Evolutionary conservation across 176 grass and related monocot species (phyloP).

Genomic region (Poa annua): DNA sequence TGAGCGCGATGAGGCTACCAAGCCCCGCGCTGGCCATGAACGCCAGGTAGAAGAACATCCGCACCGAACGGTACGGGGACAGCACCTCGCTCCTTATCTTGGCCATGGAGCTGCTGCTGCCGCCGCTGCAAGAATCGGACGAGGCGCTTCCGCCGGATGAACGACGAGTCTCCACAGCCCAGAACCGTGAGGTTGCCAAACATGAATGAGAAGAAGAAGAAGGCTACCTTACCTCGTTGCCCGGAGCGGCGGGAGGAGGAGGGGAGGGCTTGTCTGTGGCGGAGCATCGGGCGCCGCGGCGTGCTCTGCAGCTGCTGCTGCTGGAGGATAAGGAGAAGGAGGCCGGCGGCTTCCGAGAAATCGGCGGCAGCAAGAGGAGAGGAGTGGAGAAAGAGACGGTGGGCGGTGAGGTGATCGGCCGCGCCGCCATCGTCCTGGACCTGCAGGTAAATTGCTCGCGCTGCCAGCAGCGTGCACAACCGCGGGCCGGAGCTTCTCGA

Average conservation of each 20-base stretch:
- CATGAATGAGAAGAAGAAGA: neutral
- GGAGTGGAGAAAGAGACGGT: conserved; percentile 16
- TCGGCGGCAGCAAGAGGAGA: neutral
- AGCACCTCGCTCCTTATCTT: conserved; percentile 94
- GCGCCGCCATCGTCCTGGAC: conserved; percentile 32
- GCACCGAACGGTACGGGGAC: conserved; percentile 76
- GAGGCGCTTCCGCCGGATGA: neutral
- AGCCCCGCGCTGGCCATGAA: conserved; percentile 79
- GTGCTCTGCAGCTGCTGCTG: conserved; percentile 26
- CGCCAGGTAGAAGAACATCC: conserved; percentile 98
- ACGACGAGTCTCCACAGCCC: neutral
- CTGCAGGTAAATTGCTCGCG: neutral
- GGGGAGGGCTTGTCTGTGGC: conserved; percentile 62
- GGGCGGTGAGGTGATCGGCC: neutral
- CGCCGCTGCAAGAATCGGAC: conserved; percentile 5
- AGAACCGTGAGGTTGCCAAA: neutral
- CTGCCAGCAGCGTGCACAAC: conserved; percentile 28
- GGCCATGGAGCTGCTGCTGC: conserved; percentile 63
- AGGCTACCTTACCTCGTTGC: conserved; percentile 69
- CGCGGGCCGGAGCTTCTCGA: conserved; percentile 24
- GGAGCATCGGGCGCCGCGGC: conserved; percentile 50
- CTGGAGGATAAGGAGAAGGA: neutral
- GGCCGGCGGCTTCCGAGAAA: neutral
- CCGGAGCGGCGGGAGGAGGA: conserved; percentile 30
- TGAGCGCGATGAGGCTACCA: conserved; percentile 72